A percentile compares a stretch with the other conserved stretches of the same genome.
Conservation (phyloP, 192 early-diverging fungal genomes). For the Rhizophagus sp. region DNA sequence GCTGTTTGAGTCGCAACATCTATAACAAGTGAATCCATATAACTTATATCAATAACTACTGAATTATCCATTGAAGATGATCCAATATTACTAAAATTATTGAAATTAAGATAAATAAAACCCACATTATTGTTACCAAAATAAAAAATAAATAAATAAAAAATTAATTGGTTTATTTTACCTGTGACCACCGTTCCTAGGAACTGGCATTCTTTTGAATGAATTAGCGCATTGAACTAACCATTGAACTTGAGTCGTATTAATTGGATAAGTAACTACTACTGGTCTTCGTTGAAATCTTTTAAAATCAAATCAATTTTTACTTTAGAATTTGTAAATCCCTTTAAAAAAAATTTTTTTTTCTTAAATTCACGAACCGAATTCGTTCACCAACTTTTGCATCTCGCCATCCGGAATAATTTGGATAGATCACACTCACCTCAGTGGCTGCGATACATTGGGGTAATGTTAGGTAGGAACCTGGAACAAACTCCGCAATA, state of each 20-base stretch:
- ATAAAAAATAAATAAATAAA: neutral
- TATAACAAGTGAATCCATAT: slow-evolving; percentile 33
- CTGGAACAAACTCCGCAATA: neutral
- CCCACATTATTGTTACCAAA: neutral
- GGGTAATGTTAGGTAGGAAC: neutral
- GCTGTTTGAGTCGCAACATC: slow-evolving; percentile 28
- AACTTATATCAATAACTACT: slow-evolving; percentile 51
- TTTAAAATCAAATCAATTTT: neutral
- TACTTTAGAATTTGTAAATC: neutral
- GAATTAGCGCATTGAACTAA: slow-evolving; percentile 8
- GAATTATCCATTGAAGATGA: slow-evolving; percentile 35
- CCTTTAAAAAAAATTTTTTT: neutral
- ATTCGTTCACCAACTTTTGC: neutral
- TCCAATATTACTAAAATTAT: slow-evolving; percentile 1
- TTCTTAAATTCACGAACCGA: neutral
- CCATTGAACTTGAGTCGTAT: slow-evolving; percentile 22
- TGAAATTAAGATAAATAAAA: neutral
- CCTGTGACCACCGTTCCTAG: slow-evolving; percentile 29
- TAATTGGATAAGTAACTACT: slow-evolving; percentile 12
- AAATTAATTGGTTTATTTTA: neutral
- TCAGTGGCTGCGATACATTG: neutral
- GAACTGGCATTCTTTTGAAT: neutral
- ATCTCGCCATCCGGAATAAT: neutral
- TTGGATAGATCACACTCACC: neutral
- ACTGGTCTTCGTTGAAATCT: slow-evolving; percentile 8